Conservation (phyloP, 345 rosid species). For the Salix brachista region DNA sequence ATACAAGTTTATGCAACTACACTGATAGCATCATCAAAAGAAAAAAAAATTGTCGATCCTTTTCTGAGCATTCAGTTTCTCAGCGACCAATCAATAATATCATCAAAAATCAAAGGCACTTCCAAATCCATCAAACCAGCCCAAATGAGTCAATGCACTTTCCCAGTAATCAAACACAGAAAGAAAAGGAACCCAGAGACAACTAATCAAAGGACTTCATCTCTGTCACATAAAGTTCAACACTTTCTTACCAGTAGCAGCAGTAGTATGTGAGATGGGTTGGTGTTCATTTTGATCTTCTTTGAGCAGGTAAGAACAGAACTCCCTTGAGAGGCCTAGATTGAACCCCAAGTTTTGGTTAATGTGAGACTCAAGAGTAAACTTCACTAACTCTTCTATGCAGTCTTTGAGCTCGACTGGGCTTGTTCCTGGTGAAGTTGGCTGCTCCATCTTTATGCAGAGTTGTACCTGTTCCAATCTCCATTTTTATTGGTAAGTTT, state of each 20-base stretch:
- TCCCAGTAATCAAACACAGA: neutral
- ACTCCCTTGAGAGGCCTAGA: conserved; percentile 33
- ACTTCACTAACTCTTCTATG: conserved; percentile 41
- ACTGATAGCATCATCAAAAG: too few relatives aligned
- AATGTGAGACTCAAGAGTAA: conserved; percentile 36
- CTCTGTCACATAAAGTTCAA: neutral
- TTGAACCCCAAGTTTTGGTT: conserved; percentile 29
- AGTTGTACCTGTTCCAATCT: neutral
- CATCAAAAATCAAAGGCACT: too few relatives aligned
- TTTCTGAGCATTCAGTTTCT: too few relatives aligned
- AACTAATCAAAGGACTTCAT: neutral
- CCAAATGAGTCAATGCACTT: neutral
- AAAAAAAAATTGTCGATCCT: too few relatives aligned
- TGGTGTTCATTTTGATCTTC: conserved; percentile 11
- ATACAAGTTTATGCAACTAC: neutral
- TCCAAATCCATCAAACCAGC: neutral
- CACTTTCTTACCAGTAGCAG: neutral
- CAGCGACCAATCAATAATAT: too few relatives aligned
- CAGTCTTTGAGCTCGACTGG: conserved; percentile 21
- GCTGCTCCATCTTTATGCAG: conserved; percentile 3
- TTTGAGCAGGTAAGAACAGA: conserved; percentile 43
- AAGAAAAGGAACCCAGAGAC: neutral
- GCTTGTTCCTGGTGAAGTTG: conserved; percentile 17
- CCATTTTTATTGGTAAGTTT: neutral
- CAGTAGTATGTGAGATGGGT: neutral